Conservation (phyloP, 139 green algal species). For the Tetradesmus obliquus region DNA sequence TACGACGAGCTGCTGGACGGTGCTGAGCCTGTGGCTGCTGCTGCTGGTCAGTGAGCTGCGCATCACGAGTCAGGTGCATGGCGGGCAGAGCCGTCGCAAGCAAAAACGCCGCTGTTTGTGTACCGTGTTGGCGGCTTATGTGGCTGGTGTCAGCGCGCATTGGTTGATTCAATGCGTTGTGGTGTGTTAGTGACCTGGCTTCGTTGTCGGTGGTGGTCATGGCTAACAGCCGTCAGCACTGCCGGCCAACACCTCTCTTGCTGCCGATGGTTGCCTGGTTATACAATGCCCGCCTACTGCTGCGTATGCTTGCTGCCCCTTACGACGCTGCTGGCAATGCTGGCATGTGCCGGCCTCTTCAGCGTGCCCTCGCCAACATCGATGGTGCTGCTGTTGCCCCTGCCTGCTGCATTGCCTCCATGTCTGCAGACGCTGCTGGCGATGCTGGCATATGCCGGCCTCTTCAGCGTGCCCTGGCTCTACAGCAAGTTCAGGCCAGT, state of each 20-base stretch:
- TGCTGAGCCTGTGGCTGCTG: slow-evolving; percentile 17
- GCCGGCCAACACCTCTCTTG: too few species aligned
- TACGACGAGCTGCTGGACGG: slow-evolving; percentile 8
- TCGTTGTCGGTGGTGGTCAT: too few species aligned
- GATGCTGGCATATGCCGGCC: slow-evolving; percentile 38
- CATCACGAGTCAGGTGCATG: slow-evolving; percentile 22
- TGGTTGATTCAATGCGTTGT: too few species aligned
- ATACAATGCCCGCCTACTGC: too few species aligned
- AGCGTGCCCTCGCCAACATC: slow-evolving; percentile 28
- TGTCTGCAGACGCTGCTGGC: slow-evolving; percentile 26
- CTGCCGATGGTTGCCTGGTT: too few species aligned
- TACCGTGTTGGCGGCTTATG: too few species aligned
- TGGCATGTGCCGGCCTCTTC: slow-evolving; percentile 37
- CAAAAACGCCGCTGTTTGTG: not conserved
- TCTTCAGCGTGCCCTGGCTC: slow-evolving; percentile 37
- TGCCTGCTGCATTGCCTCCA: not conserved
- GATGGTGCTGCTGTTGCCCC: not conserved
- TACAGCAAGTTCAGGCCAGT: slow-evolving; percentile 24
- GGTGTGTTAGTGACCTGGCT: too few species aligned
- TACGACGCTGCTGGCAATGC: not conserved
- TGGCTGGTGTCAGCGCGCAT: too few species aligned
- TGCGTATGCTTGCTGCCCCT: too few species aligned
- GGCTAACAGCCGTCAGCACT: too few species aligned
- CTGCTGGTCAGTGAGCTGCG: slow-evolving; percentile 46
- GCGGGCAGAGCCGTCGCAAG: not conserved